Evolutionary conservation across 805 yeast genomes (phyloP).

Genomic region (Tanozyma kutaoensis): DNA sequence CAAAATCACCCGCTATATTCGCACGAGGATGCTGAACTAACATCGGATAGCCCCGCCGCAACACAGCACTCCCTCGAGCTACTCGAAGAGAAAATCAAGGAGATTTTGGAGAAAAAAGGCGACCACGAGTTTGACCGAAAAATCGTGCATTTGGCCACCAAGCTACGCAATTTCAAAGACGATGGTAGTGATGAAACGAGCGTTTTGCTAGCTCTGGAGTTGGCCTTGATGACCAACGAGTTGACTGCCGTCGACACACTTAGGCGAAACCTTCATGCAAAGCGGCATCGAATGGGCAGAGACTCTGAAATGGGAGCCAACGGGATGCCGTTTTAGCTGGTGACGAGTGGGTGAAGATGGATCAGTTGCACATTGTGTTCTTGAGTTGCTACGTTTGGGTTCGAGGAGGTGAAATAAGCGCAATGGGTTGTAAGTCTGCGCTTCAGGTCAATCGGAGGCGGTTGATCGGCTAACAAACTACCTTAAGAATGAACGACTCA

Average conservation of each 20-base stretch:
- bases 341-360: not conserved
- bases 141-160: conserved; percentile 16
- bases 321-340: conserved; percentile 1
- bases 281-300: conserved; percentile 4
- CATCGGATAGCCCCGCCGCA: conserved; percentile 3
- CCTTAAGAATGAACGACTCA: conserved; percentile 4
- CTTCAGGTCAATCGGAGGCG: too few relatives aligned
- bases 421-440: too few relatives aligned
- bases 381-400: not conserved
- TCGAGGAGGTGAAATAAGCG: not conserved
- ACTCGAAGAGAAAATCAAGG: conserved; percentile 9
- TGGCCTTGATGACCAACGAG: conserved; percentile 18
- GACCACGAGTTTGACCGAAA: conserved; percentile 2
- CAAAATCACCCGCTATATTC: conserved; percentile 13
- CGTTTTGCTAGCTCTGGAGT: conserved; percentile 12
- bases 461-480: too few relatives aligned
- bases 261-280: too few relatives aligned
- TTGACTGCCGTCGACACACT: conserved; percentile 7
- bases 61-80: conserved; percentile 8
- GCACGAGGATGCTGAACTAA: conserved; percentile 3
- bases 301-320: conserved; percentile 2
- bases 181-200: conserved; percentile 1
- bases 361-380: not conserved
- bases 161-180: conserved; percentile 6
- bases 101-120: conserved; percentile 8